Percentiles rank a stretch among this genome's conserved stretches.
These are phyloP conservation scores for Verticillium nonalfalfae DNA, from an alignment of 2,329 filamentous ascomycete species.

Conservation along the genomic window DNA sequence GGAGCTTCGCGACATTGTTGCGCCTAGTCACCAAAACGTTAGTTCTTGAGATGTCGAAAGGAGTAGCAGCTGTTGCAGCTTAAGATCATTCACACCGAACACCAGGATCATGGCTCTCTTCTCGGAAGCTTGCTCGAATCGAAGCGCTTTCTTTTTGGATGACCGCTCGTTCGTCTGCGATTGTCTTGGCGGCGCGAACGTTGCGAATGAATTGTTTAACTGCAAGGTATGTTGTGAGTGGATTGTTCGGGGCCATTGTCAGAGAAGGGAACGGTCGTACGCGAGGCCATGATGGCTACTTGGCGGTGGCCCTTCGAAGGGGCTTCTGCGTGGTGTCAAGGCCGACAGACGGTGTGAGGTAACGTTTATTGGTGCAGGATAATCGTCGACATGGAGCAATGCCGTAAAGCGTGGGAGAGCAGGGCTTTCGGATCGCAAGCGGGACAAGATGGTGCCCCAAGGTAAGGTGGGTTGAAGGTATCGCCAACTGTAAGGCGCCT, in stretches of 20 bases:
- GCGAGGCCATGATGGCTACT: constrained; percentile 30
- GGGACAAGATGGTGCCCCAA: not conserved
- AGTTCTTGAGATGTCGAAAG: constrained; percentile 4
- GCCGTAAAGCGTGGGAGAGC: not conserved
- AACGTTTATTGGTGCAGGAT: not conserved
- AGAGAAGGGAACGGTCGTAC: constrained; percentile 16
- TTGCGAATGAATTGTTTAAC: constrained; percentile 99
- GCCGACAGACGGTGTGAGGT: not conserved
- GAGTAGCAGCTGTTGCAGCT: not conserved
- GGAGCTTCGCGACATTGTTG: constrained; percentile 97
- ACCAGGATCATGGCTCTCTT: constrained; percentile 90
- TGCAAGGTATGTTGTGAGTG: constrained; percentile 28
- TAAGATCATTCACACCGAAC: constrained; percentile 59
- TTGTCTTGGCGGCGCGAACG: constrained; percentile 96
- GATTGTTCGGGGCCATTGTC: not conserved
- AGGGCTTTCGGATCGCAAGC: not conserved
- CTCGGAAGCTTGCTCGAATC: constrained; percentile 93
- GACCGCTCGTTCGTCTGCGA: constrained; percentile 95
- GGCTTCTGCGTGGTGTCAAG: constrained; percentile 5
- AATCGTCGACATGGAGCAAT: not conserved
- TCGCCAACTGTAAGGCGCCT: not conserved
- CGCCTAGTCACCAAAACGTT: constrained; percentile 48
- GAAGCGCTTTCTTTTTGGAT: constrained; percentile 99
- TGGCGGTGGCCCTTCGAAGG: constrained; percentile 8
- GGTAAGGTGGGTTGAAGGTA: not conserved